Evolutionary conservation across 1,284 basidiomycete genomes (phyloP), one percentile per base, ranked within the genome.

Genomic region (Inonotus obliquus): DNA sequence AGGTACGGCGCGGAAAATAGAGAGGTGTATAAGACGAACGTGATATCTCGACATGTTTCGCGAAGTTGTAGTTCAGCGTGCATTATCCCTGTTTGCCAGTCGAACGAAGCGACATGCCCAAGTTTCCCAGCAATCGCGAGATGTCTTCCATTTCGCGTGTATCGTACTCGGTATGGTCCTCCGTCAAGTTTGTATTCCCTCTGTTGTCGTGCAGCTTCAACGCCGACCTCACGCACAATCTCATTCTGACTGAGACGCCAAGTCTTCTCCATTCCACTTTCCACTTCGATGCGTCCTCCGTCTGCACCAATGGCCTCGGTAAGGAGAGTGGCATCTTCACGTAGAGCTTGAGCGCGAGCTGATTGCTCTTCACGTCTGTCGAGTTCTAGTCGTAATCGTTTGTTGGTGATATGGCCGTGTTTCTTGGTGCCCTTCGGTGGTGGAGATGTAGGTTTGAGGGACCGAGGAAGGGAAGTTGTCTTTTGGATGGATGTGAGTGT

Each of bases 41-140:
- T 94, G 73, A 98, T 91, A 72, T 98, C 96, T 66, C 94, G 68
- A 82, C 91, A 81, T 38, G 92, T 94, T 75, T 98, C 96, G 63
- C 85, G 83, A 4, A 98, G 78, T 67, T 97, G 94, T 37, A 98
- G 79, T 72, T 99, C 96, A 3, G 91, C 84, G 69, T 94, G 89
- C 37, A 98, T 76, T 47, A 86, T 87, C 0, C 94, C 94, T 0
- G 91, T 86, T 73, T 94, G 89, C 93, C 94, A 96, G 73, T 98
- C 95, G 69, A 98, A 96, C 0, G 94, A 93, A 1, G 94, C 92
- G n/a, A 96, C 84, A 75, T 98, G 94, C 0, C 96, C 96, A 60
- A 81, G 83, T 19, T 81, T 80, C 4, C 94, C 94, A 1, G 84
- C 91, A 65, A 97, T 85, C 0, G 92, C 94, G 57, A 96, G 73